Base-by-base conservation (phyloP, 75 land plant species). In the Pinus tabuliformis region DNA sequence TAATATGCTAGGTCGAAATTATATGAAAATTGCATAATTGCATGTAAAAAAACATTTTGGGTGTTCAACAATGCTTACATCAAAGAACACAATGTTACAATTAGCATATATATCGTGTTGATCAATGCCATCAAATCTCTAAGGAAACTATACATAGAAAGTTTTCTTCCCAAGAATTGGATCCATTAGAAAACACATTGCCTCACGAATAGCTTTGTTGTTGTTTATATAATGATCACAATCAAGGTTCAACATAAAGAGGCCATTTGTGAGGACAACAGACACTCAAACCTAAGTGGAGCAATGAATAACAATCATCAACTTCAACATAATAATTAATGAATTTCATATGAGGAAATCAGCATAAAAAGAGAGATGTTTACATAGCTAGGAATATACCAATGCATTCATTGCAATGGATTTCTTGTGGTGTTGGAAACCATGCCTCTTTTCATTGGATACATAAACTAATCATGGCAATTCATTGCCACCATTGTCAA, bases 151-250 rank as follows among this genome's bases (percentile, higher is more conserved):
- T 13, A 92, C 95, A 83, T 92, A 92, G 68, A 92, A 92, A 2
- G 88, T 86, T 64, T 86, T 88, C 89, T 83, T 90, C 57, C 93
- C 95, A 58, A 77, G 61, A 15, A 75, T 83, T 68, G 92, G 93
- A 76, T 92, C 95, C 95, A 92, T 92, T 93, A 92, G 88, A 71
- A 92, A 92, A 72, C 95, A 92, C 95, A 92, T 92, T 33, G 95
- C 95, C 74, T 92, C 95, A 61, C 81, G 82, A 58, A 92, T 82
- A 75, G 93, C 92, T 79, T 92, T 92, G 75, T 92, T 92, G 78
- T 92, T 92, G 68, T 92, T 92, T 81, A 92, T 91, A 81, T 92
- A 92, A 80, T 92, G 95, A 83, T 92, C 95, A 82, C 95, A 92
- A 74, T 92, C 95, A 33, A 92, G 87, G 76, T 92, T 92, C 79